Percentiles rank a stretch among this genome's conserved stretches.
phyloP scores from a whole-genome alignment of 441 rosid species.

The Adansonia rubrostipa region DNA sequence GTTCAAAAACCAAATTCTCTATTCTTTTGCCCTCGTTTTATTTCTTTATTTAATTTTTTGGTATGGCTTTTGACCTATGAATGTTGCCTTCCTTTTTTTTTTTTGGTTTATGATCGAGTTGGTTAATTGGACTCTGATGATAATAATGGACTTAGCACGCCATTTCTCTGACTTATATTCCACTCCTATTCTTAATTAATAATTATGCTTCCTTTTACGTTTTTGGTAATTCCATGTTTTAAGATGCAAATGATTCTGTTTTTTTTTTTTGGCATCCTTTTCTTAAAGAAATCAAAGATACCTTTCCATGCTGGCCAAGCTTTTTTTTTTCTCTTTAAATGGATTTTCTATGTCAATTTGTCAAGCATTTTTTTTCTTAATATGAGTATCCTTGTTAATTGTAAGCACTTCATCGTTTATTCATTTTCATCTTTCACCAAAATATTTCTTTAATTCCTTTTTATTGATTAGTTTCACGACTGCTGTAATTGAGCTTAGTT shows the following conservation, averaged over 20 bases:
- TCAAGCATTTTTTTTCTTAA: neutral
- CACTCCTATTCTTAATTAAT: conserved; percentile 5
- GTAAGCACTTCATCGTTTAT: neutral
- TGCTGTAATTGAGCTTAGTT: neutral
- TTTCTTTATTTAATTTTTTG: neutral
- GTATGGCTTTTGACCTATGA: conserved; percentile 17
- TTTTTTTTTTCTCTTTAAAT: neutral
- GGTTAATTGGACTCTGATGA: conserved; percentile 41
- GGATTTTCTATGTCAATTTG: neutral
- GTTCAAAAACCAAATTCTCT: neutral
- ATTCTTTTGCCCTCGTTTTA: neutral
- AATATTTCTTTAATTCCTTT: conserved; percentile 11
- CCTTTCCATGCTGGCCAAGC: conserved; percentile 22
- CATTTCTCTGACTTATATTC: neutral
- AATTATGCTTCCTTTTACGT: conserved; percentile 22
- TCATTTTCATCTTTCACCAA: neutral
- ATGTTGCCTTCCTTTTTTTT: neutral
- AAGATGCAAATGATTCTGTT: conserved; percentile 31
- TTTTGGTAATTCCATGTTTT: conserved; percentile 14
- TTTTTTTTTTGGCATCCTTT: conserved; percentile 28
- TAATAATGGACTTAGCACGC: conserved; percentile 33
- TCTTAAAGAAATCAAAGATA: conserved; percentile 23
- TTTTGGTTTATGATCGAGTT: conserved; percentile 33
- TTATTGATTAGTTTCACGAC: neutral
- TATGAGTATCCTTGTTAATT: neutral